Percentiles rank a stretch among this genome's conserved stretches.
These are phyloP conservation scores for Daldinia childiae DNA, from an alignment of 495 filamentous ascomycete genomes.

Conservation along the genomic window DNA sequence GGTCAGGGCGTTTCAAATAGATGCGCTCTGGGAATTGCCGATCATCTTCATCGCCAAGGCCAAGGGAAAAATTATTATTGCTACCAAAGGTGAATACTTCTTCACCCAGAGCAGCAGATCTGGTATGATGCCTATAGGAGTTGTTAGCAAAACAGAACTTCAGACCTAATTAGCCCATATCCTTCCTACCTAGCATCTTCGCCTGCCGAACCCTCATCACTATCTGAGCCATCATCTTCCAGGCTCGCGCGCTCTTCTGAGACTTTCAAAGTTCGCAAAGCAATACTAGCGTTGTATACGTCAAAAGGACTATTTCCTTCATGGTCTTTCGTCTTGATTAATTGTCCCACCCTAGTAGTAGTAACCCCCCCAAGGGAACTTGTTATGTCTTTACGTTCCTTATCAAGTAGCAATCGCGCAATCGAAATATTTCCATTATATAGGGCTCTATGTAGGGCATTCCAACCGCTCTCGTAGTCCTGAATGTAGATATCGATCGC, in stretches of 20 bases:
- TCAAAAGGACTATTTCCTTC: constrained; percentile 96
- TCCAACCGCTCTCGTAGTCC: constrained; percentile 95
- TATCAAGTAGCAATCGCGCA: constrained; percentile 78
- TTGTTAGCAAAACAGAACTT: constrained; percentile 14
- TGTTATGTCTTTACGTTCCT: constrained; percentile 73
- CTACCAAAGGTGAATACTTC: constrained; percentile 93
- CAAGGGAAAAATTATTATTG: constrained; percentile 92
- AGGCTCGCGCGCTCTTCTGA: constrained; percentile 34
- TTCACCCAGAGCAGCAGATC: constrained; percentile 66
- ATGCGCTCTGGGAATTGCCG: constrained; percentile 91
- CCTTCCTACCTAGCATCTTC: constrained; percentile 42
- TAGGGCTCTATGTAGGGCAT: constrained; percentile 88
- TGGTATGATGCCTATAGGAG: constrained; percentile 37
- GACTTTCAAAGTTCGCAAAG: constrained; percentile 59
- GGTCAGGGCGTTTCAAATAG: constrained; percentile 77
- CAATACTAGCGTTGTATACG: constrained; percentile 84
- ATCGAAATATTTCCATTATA: constrained; percentile 93
- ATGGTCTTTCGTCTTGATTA: constrained; percentile 95
- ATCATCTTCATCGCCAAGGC: constrained; percentile 92
- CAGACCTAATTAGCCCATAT: background rate
- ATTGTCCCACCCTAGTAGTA: constrained; percentile 60
- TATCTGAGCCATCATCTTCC: constrained; percentile 55
- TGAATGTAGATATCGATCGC: constrained; percentile 85
- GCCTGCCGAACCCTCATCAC: constrained; percentile 46
- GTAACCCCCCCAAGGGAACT: constrained; percentile 58